Evolutionary conservation across 495 filamentous ascomycete genomes (phyloP).

Genomic region (Emericellopsis terricola): DNA sequence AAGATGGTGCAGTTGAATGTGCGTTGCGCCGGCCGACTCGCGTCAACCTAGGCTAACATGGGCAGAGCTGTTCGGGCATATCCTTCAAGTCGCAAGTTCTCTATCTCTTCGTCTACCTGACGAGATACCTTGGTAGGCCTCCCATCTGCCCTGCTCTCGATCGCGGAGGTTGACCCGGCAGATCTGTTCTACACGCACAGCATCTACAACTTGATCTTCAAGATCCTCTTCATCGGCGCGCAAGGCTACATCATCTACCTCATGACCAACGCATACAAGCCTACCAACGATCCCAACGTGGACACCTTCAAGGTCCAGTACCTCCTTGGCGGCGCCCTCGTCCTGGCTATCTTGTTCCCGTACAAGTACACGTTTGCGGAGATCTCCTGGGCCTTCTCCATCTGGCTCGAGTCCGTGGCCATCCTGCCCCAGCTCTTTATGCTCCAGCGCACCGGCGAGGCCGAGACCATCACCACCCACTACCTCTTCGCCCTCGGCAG

Average conservation of each 20-base stretch:
- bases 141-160: constrained; percentile 1
- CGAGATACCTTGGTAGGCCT: constrained; percentile 64
- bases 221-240: constrained; percentile 83
- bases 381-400: constrained; percentile 92
- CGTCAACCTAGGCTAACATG: constrained; percentile 1
- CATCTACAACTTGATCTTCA: constrained; percentile 84
- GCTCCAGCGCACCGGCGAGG: constrained; percentile 91
- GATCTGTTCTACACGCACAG: constrained; percentile 80
- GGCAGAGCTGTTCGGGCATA: constrained; percentile 84
- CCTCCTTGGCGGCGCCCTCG: constrained; percentile 58
- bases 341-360: constrained; percentile 70
- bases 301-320: constrained; percentile 96
- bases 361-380: constrained; percentile 53
- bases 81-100: constrained; percentile 96
- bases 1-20: constrained; percentile 91
- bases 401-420: constrained; percentile 92
- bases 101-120: constrained; percentile 84
- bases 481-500: constrained; percentile 90
- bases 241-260: constrained; percentile 87
- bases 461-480: constrained; percentile 94
- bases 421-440: constrained; percentile 96
- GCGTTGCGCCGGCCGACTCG: constrained; percentile 10
- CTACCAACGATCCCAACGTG: constrained; percentile 84
- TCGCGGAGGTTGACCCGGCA: constrained; percentile 11
- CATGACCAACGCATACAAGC: constrained; percentile 91